These are phyloP conservation scores for Haplosporangium gracile DNA, from an alignment of 192 early-diverging fungal species.

Conservation along the genomic window DNA sequence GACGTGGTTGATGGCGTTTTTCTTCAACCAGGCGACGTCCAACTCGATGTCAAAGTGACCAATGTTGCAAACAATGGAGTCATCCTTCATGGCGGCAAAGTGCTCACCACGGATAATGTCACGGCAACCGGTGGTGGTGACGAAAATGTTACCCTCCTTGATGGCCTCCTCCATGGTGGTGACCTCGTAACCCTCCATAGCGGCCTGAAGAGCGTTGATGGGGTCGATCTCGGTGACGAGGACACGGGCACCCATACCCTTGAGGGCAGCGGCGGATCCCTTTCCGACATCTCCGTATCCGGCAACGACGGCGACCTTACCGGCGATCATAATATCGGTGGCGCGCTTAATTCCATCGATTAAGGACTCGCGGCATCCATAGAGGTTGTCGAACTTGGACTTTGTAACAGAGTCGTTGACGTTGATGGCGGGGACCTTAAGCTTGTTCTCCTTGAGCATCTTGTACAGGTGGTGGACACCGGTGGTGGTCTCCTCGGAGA, in stretches of 20 bases:
- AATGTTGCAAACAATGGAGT: slow-evolving; percentile 99
- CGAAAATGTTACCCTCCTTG: slow-evolving; percentile 94
- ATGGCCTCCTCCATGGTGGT: slow-evolving; percentile 99
- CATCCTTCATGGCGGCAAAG: slow-evolving; percentile 96
- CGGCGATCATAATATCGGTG: slow-evolving; percentile 99
- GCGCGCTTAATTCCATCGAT: slow-evolving; percentile 99
- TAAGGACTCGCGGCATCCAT: slow-evolving; percentile 99
- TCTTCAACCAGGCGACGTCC: slow-evolving; percentile 98
- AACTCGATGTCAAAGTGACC: slow-evolving; percentile 99
- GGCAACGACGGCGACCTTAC: slow-evolving; percentile 97
- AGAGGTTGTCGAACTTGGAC: slow-evolving; percentile 99
- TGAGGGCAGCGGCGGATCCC: slow-evolving; percentile 97
- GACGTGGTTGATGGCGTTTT: slow-evolving; percentile 86
- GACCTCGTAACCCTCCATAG: slow-evolving; percentile 99
- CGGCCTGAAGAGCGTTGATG: slow-evolving; percentile 99
- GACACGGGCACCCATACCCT: slow-evolving; percentile 98
- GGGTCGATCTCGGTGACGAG: slow-evolving; percentile 98
- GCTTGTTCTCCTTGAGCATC: slow-evolving; percentile 96
- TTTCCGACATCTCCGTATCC: slow-evolving; percentile 99
- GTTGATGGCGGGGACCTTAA: slow-evolving; percentile 99
- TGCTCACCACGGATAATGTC: slow-evolving; percentile 95
- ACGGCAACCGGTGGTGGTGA: slow-evolving; percentile 99
- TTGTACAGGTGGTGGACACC: slow-evolving; percentile 99
- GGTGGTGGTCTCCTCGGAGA: slow-evolving; percentile 99
- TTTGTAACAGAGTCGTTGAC: slow-evolving; percentile 99